phyloP scores from a whole-genome alignment of 108 stramenopile genomes.

The Asterionellopsis glacialis region DNA sequence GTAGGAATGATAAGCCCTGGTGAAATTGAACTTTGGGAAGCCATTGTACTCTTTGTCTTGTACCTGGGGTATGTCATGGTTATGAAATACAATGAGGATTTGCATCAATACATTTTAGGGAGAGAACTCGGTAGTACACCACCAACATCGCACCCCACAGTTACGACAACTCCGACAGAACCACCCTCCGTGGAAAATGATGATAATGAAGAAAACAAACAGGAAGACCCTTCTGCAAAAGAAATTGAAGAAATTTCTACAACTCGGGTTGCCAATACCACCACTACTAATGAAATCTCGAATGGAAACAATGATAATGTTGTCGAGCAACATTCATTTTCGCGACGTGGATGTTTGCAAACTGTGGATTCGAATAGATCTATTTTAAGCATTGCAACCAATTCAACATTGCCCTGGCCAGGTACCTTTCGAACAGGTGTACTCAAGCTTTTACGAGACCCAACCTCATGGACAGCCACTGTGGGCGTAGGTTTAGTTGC shows the following conservation, averaged over 20 bases:
- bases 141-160: conserved; percentile 1
- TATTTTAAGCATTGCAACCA: too few relatives aligned
- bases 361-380: too few relatives aligned
- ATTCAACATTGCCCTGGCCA: conserved; percentile 14
- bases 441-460: conserved; percentile 31
- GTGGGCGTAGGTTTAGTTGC: conserved; percentile 42
- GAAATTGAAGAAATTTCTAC: neutral
- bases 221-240: neutral
- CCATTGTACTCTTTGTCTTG: conserved; percentile 40
- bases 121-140: conserved; percentile 19
- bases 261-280: neutral
- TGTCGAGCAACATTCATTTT: conserved; percentile 4
- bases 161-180: conserved; percentile 2
- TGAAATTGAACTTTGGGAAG: conserved; percentile 46
- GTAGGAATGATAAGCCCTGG: conserved; percentile 18
- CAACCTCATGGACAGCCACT: conserved; percentile 25
- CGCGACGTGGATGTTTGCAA: conserved; percentile 11
- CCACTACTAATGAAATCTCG: neutral
- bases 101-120: conserved; percentile 23
- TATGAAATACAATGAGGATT: conserved; percentile 37
- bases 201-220: neutral
- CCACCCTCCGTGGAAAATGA: neutral
- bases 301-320: neutral
- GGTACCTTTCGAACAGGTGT: conserved; percentile 42
- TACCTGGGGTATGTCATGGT: conserved; percentile 56